Base-by-base conservation (phyloP, 352 stramenopile genomes). In the Phytophthora fragariaefolia region DNA sequence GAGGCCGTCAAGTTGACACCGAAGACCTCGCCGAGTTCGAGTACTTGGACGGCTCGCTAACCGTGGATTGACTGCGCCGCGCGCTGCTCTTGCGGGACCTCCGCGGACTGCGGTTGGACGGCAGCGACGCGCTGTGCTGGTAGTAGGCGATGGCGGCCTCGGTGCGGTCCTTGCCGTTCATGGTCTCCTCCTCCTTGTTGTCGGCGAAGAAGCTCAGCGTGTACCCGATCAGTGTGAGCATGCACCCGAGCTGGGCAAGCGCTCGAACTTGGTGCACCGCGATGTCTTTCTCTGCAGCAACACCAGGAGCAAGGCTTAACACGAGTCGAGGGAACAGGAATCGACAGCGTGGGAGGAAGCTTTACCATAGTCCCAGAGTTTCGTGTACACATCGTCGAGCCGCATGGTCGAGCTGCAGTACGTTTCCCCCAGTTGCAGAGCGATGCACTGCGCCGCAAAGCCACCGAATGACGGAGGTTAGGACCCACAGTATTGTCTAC, bases 301-400 rank as follows among this genome's bases (percentile, higher is more conserved):
- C 34, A 47, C 10, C 30, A 38, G 3, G 30, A 38, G 15, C 34
- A 15, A 17, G 18, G 34, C 17, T 18, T 23, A 67, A 15, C 30
- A 18, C 49, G 23, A 20, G 38, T 42, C 6, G 15, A 34, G n/a
- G 49, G 26, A 10, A 13, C 50, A 30, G 10, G 18, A 30, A 40
- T 18, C 3, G 20, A 36, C 4, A 10, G 20, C 5, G n/a, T n/a
- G 6, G 13, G 6, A 12, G 18, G 27, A 54, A 30, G 18, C 42
- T 65, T 48, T 50, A 89, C 82, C 74, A 48, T 91, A 91, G 62
- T 79, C 76, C 77, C 79, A 89, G 6, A 91, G 71, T 34, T 70
- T 78, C 0, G 82, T 91, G 52, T 86, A 58, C 9, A 61, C 69
- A 5, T 69, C 71, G 48, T 89, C 69, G 9, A 85, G 58, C 3